A percentile compares a stretch with the other conserved stretches of the same genome.
Evolutionary conservation across 441 rosid species (phyloP).

Genomic region (Euphorbia celastroides): DNA sequence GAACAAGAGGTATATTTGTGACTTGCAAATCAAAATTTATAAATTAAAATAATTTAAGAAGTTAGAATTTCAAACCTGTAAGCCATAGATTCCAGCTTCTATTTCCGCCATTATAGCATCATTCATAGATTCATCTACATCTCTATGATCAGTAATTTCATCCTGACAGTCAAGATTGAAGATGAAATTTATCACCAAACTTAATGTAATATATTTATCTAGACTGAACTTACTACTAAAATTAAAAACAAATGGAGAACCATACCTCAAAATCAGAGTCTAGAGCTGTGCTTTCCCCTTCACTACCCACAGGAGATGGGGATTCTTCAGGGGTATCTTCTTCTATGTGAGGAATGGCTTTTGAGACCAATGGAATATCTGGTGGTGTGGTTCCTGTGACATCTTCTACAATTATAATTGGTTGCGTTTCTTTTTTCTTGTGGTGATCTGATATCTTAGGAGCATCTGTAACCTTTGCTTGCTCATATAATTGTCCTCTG

Average conservation of each 20-base stretch:
- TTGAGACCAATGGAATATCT: conserved; percentile 34
- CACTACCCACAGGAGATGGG: conserved; percentile 27
- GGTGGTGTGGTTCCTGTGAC: conserved; percentile 43
- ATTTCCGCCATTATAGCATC: conserved; percentile 66
- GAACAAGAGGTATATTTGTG: not conserved
- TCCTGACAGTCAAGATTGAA: conserved; percentile 32
- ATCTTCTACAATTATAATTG: conserved; percentile 53
- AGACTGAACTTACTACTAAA: not conserved
- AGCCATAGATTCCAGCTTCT: conserved; percentile 69
- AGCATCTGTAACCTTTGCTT: conserved; percentile 24
- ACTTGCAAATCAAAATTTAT: not conserved
- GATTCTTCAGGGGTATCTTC: conserved; percentile 34
- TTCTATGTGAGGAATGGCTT: conserved; percentile 41
- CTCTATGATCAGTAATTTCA: conserved; percentile 28
- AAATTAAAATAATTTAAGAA: not conserved
- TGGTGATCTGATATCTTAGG: conserved; percentile 26
- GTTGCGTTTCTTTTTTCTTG: conserved; percentile 21
- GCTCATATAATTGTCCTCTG: conserved; percentile 9
- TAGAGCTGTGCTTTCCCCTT: conserved; percentile 28
- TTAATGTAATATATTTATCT: not conserved
- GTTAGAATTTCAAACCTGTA: conserved; percentile 48
- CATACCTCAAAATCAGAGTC: conserved; percentile 49
- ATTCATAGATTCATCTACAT: conserved; percentile 38
- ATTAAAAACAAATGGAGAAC: conserved; percentile 5
- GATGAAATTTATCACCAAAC: conserved; percentile 16